Evolutionary conservation across 352 stramenopile genomes (phyloP).

Genomic region (Globisporangium canariense): DNA sequence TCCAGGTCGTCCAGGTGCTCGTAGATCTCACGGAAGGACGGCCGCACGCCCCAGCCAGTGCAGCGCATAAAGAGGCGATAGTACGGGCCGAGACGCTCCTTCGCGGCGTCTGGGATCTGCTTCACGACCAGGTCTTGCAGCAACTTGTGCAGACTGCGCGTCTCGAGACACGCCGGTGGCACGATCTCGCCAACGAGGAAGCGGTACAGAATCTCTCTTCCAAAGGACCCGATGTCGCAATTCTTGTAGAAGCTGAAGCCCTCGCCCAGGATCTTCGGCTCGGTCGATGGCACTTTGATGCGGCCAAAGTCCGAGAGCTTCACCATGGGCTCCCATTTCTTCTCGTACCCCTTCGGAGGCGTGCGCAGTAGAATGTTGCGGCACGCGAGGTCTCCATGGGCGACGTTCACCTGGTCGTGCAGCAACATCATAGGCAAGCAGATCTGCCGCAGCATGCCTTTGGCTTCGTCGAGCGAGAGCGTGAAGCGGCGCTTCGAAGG

Average conservation of each 20-base stretch:
- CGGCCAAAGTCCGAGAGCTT: slow-evolving; percentile 84
- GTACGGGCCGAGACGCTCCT: slow-evolving; percentile 58
- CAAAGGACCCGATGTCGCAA: slow-evolving; percentile 74
- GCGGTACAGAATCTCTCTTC: slow-evolving; percentile 73
- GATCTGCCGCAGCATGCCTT: slow-evolving; percentile 69
- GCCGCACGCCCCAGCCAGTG: slow-evolving; percentile 72
- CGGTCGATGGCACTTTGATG: slow-evolving; percentile 60
- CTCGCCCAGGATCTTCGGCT: slow-evolving; percentile 68
- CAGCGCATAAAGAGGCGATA: slow-evolving; percentile 72
- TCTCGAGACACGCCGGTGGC: slow-evolving; percentile 65
- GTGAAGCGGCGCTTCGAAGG: slow-evolving; percentile 53
- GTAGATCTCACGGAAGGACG: slow-evolving; percentile 75
- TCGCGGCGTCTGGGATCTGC: slow-evolving; percentile 49
- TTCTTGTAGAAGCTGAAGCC: slow-evolving; percentile 86
- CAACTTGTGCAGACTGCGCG: slow-evolving; percentile 67
- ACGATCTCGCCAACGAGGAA: slow-evolving; percentile 80
- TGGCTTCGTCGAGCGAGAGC: slow-evolving; percentile 49
- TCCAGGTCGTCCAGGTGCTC: slow-evolving; percentile 76
- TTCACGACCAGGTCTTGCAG: slow-evolving; percentile 75
- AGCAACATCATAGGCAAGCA: slow-evolving; percentile 73
- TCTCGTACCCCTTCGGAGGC: slow-evolving; percentile 74
- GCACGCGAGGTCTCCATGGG: slow-evolving; percentile 79
- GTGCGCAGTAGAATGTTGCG: slow-evolving; percentile 83
- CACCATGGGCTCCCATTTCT: slow-evolving; percentile 76
- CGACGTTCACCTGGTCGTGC: slow-evolving; percentile 77